A percentile compares a stretch with the other conserved stretches of the same genome.
phyloP scores from a whole-genome alignment of 345 rosid species.

The Eutrema heterophyllum region DNA sequence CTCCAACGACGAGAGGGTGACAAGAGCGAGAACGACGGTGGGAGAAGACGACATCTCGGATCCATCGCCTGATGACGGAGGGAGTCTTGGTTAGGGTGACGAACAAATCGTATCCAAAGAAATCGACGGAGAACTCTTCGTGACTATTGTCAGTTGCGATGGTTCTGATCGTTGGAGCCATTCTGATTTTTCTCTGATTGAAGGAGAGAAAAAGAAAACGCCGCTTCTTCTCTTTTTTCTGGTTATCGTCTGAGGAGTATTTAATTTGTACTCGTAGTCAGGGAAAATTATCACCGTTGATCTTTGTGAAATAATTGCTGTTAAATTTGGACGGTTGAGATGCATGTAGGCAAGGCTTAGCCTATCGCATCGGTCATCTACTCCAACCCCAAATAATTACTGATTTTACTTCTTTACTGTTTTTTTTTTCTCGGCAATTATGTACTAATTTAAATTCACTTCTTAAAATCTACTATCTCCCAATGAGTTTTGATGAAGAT shows the following conservation, averaged over 20 bases:
- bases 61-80: slow-evolving; percentile 28
- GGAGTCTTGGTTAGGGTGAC: slow-evolving; percentile 29
- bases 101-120: slow-evolving; percentile 11
- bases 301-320: neutral
- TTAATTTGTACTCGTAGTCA: no score
- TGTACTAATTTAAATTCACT: no score
- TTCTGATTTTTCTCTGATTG: no score
- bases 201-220: no score
- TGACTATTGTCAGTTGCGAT: neutral
- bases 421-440: no score
- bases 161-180: slow-evolving; percentile 9
- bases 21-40: neutral
- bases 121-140: neutral
- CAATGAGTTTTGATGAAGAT: no score
- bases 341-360: neutral
- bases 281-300: neutral
- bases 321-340: neutral
- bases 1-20: slow-evolving; percentile 26
- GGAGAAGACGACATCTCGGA: neutral
- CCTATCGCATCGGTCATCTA: no score
- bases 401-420: no score
- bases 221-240: no score
- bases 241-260: no score
- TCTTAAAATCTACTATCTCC: no score
- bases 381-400: no score